Conservation (phyloP, 1,284 basidiomycete species). For the Tylopilus orsonianus region DNA sequence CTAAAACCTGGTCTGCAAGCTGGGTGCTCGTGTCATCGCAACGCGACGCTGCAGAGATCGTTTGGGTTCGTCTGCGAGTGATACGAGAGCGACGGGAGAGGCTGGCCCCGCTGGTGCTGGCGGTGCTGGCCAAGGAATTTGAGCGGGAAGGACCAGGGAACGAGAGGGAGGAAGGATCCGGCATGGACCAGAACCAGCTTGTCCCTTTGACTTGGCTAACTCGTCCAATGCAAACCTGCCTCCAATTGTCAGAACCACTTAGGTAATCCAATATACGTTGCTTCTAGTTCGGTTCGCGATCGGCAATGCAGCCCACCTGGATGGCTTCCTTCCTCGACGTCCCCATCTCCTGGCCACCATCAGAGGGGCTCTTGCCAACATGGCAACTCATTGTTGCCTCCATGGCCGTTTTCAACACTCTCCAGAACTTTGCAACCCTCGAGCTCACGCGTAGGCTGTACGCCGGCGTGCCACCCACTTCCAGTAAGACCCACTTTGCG, state of each 20-base stretch:
- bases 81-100: slow-evolving; percentile 35
- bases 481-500: slow-evolving; percentile 32
- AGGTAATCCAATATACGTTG: slow-evolving; percentile 20
- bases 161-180: slow-evolving; percentile 29
- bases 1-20: slow-evolving; percentile 25
- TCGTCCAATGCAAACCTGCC: slow-evolving; percentile 28
- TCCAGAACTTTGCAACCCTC: slow-evolving; percentile 80
- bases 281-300: slow-evolving; percentile 15
- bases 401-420: slow-evolving; percentile 79
- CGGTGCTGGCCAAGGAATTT: slow-evolving; percentile 43
- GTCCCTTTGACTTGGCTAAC: slow-evolving; percentile 21
- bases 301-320: slow-evolving; percentile 10
- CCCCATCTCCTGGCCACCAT: slow-evolving; percentile 55
- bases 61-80: slow-evolving; percentile 32
- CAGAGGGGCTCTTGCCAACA: slow-evolving; percentile 75
- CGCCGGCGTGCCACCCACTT: slow-evolving; percentile 52
- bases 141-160: slow-evolving; percentile 40
- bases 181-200: slow-evolving; percentile 29
- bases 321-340: slow-evolving; percentile 28
- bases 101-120: slow-evolving; percentile 36
- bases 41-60: slow-evolving; percentile 22
- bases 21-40: slow-evolving; percentile 20
- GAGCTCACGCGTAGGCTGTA: slow-evolving; percentile 81
- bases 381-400: slow-evolving; percentile 83
- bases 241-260: too few relatives aligned